phyloP scores from a whole-genome alignment of 2,329 filamentous ascomycete species.

The Fusarium sacchari region DNA sequence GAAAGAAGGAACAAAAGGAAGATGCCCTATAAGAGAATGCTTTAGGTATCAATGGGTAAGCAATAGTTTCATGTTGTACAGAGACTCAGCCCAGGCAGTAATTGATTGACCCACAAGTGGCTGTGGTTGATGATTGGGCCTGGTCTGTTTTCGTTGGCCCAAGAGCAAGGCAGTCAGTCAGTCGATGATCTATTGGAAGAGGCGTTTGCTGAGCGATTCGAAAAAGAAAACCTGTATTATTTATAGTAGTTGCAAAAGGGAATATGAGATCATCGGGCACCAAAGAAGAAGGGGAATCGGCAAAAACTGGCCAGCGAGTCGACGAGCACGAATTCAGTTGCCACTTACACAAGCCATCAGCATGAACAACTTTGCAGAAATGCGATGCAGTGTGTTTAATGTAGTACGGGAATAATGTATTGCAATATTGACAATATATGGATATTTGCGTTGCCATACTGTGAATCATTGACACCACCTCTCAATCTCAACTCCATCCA shows the following conservation, averaged over 20 bases:
- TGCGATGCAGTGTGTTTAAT: neutral
- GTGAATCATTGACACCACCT: conserved; percentile 47
- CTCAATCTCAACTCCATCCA: conserved; percentile 51
- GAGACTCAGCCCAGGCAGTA: conserved; percentile 1
- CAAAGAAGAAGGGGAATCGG: neutral
- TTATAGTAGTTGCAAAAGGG: neutral
- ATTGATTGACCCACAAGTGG: neutral
- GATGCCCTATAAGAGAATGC: neutral
- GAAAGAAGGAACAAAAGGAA: neutral
- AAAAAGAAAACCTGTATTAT: neutral
- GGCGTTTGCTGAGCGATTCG: neutral
- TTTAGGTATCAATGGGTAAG: conserved; percentile 8
- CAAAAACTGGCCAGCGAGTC: neutral
- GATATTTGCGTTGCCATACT: neutral
- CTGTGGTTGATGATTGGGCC: neutral
- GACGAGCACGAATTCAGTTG: conserved; percentile 1
- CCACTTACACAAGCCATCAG: conserved; percentile 6
- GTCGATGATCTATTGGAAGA: neutral
- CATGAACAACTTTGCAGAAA: neutral
- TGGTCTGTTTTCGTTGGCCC: neutral
- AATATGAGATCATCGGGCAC: neutral
- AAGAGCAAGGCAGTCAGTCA: neutral
- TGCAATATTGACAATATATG: neutral
- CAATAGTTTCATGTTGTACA: conserved; percentile 17
- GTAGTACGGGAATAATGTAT: no score